Percentiles rank a stretch among this genome's conserved stretches.
These are phyloP conservation scores for Lactarius sanguifluus DNA, from an alignment of 768 basidiomycete genomes.

Conservation along the genomic window DNA sequence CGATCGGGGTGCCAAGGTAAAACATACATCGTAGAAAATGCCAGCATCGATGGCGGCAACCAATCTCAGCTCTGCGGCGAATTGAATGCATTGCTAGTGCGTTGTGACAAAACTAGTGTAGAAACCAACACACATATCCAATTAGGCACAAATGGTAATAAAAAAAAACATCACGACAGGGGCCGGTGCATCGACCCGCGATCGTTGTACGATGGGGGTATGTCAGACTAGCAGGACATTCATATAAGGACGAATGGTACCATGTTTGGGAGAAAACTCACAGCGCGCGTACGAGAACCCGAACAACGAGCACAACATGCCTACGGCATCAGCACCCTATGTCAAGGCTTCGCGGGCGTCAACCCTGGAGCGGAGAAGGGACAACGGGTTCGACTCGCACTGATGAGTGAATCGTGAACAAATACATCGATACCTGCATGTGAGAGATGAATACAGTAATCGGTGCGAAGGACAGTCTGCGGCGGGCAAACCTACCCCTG, in stretches of 20 bases:
- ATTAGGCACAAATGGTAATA: conserved; percentile 72
- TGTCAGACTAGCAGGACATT: conserved; percentile 45
- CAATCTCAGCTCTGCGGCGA: conserved; percentile 56
- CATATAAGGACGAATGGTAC: conserved; percentile 8
- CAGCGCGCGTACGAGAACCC: conserved; percentile 74
- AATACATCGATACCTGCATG: conserved; percentile 62
- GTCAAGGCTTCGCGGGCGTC: conserved; percentile 50
- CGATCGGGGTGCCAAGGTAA: conserved; percentile 7
- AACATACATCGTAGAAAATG: conserved; percentile 76
- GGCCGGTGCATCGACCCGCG: conserved; percentile 71
- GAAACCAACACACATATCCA: conserved; percentile 37
- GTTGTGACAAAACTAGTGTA: conserved; percentile 16
- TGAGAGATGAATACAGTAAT: conserved; percentile 12
- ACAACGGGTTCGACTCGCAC: conserved; percentile 45
- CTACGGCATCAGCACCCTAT: conserved; percentile 79
- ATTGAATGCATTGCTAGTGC: conserved; percentile 8
- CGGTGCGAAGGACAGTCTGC: conserved; percentile 16
- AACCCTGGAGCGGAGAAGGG: conserved; percentile 19
- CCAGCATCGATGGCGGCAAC: conserved; percentile 80
- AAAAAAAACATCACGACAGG: conserved; percentile 78
- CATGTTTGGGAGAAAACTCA: conserved; percentile 38
- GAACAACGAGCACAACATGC: conserved; percentile 72
- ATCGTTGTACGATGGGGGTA: conserved; percentile 70
- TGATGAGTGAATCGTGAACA: conserved; percentile 79
- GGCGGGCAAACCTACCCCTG: conserved; percentile 44